A percentile compares a stretch with the other conserved stretches of the same genome.
These are phyloP conservation scores for Clathrospora elynae DNA, from an alignment of 2,329 filamentous ascomycete genomes.

Conservation along the genomic window DNA sequence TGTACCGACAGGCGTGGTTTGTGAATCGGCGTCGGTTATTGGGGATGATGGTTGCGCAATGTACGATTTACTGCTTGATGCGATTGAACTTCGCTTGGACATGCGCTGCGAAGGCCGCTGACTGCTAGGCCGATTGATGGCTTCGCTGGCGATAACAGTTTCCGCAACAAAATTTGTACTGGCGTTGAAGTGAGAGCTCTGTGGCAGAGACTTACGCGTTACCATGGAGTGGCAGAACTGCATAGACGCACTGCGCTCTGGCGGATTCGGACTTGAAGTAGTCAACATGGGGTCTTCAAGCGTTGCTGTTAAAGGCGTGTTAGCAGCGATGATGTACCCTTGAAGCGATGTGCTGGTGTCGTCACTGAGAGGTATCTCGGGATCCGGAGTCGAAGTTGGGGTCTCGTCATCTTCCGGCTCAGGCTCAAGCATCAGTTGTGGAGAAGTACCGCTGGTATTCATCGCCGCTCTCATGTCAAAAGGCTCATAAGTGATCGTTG, in stretches of 20 bases:
- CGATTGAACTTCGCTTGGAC: background rate
- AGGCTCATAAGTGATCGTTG: conserved; percentile 3
- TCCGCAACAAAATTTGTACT: background rate
- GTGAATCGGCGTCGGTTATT: background rate
- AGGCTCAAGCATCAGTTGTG: background rate
- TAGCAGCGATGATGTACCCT: too few species aligned
- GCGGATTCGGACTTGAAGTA: too few species aligned
- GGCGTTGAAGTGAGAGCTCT: background rate
- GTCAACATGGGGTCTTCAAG: too few species aligned
- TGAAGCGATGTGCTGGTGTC: too few species aligned
- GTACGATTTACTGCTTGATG: background rate
- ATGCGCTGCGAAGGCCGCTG: conserved; percentile 9
- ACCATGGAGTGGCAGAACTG: too few species aligned
- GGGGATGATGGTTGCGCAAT: background rate
- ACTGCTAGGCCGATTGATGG: conserved; percentile 6
- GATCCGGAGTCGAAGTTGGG: too few species aligned
- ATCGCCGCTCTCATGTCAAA: background rate
- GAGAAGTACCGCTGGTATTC: background rate
- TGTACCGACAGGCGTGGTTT: background rate
- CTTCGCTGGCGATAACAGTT: too few species aligned
- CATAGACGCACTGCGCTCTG: too few species aligned
- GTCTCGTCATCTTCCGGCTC: too few species aligned
- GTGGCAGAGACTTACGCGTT: background rate
- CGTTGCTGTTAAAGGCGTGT: too few species aligned
- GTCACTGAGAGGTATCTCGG: too few species aligned